Evolutionary conservation across 1,284 basidiomycete species (phyloP).

Genomic region (Phellopilus nigrolimitatus): DNA sequence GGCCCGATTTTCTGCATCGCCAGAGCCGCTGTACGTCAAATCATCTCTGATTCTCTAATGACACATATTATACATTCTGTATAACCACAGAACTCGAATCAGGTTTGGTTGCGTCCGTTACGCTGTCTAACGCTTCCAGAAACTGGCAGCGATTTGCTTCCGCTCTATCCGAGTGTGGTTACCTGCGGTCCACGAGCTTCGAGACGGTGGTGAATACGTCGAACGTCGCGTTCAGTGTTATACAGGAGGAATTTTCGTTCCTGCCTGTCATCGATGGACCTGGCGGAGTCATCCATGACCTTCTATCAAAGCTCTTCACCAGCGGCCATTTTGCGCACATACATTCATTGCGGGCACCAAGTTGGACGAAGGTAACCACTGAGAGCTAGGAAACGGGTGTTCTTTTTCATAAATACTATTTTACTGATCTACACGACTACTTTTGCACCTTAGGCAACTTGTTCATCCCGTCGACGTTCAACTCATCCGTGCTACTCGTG

Average conservation of each 20-base stretch:
- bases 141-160: conserved; percentile 40
- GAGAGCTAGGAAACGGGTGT: not conserved
- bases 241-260: conserved; percentile 34
- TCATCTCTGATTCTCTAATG: not conserved
- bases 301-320: conserved; percentile 34
- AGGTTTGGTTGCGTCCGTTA: conserved; percentile 33
- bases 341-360: conserved; percentile 46
- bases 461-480: conserved; percentile 32
- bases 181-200: conserved; percentile 35
- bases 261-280: conserved; percentile 40
- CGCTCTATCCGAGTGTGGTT: conserved; percentile 36
- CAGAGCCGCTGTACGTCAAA: conserved; percentile 37
- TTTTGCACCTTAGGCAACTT: conserved; percentile 38
- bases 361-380: conserved; percentile 40
- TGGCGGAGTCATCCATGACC: conserved; percentile 38
- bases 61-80: not conserved
- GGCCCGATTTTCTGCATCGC: conserved; percentile 38
- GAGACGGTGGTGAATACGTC: conserved; percentile 34
- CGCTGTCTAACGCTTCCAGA: conserved; percentile 30
- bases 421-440: no score
- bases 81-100: conserved; percentile 42
- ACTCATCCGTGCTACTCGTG: conserved; percentile 29
- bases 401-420: no score
- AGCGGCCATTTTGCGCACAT: conserved; percentile 35
- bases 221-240: conserved; percentile 24